Evolutionary conservation across 116 monocot genomes (phyloP).

Genomic region (Phalaenopsis hybrid): DNA sequence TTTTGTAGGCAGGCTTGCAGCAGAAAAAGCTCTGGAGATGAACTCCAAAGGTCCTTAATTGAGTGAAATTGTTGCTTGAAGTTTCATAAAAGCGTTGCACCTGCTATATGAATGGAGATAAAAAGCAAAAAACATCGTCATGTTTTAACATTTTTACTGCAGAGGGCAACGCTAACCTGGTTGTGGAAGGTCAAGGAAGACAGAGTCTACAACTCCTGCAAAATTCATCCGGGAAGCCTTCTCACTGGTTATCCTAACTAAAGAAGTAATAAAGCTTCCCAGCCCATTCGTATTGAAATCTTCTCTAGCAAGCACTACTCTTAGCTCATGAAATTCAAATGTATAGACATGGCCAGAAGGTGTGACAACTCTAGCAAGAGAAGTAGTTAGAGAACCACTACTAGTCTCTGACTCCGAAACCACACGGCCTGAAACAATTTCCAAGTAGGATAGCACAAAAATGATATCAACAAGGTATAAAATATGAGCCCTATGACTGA

Average conservation of each 20-base stretch:
- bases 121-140: conserved; percentile 82
- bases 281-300: conserved; percentile 79
- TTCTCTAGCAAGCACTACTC: conserved; percentile 71
- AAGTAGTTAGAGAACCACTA: conserved; percentile 92
- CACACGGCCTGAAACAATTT: conserved; percentile 79
- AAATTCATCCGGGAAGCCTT: conserved; percentile 84
- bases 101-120: conserved; percentile 99
- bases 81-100: conserved; percentile 85
- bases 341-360: conserved; percentile 78
- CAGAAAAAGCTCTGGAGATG: conserved; percentile 34
- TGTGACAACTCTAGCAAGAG: conserved; percentile 77
- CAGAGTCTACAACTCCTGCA: conserved; percentile 49
- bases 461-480: conserved; percentile 85
- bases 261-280: conserved; percentile 61
- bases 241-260: conserved; percentile 86
- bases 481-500: conserved; percentile 91
- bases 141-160: conserved; percentile 64
- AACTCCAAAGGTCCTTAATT: conserved; percentile 86
- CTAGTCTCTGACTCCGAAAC: conserved; percentile 94
- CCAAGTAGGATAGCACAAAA: conserved; percentile 74
- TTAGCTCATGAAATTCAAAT: conserved; percentile 94
- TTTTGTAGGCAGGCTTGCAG: too few species aligned
- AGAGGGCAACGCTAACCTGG: conserved; percentile 88
- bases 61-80: conserved; percentile 57
- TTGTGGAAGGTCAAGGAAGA: conserved; percentile 97